phyloP scores from a whole-genome alignment of 495 filamentous ascomycete species.

The Podospora pseudoanserina region DNA sequence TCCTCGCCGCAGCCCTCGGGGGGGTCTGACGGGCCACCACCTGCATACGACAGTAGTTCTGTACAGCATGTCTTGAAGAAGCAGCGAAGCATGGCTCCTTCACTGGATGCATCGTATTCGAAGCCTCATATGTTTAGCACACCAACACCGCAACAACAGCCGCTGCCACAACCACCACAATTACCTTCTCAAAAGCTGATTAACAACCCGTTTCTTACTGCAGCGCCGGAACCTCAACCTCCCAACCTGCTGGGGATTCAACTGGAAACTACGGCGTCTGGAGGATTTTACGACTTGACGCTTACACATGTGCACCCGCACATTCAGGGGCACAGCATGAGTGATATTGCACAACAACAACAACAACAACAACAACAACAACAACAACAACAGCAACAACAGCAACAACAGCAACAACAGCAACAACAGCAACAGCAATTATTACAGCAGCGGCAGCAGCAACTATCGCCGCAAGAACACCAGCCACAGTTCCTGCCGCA shows the following conservation, averaged over 20 bases:
- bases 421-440: conserved; percentile 4
- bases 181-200: conserved; percentile 7
- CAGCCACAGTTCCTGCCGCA: conserved; percentile 40
- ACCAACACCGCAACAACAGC: conserved; percentile 7
- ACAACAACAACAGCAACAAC: conserved; percentile 6
- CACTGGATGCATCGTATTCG: neutral
- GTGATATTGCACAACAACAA: conserved; percentile 9
- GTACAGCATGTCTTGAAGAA: conserved; percentile 13
- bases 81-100: conserved; percentile 22
- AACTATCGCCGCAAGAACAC: conserved; percentile 13
- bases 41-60: conserved; percentile 9
- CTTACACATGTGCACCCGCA: conserved; percentile 21
- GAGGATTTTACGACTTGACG: conserved; percentile 15
- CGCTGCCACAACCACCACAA: conserved; percentile 3
- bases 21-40: neutral
- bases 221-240: neutral
- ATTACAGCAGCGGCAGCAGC: conserved; percentile 12
- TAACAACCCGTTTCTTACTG: conserved; percentile 1
- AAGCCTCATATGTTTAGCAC: neutral
- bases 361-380: conserved; percentile 12
- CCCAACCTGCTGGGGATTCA: conserved; percentile 9
- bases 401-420: conserved; percentile 11
- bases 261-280: neutral
- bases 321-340: conserved; percentile 17
- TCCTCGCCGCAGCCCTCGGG: conserved; percentile 22